Evolutionary conservation across 73 alveolate species (phyloP).

Genomic region (Symbiodinium pilosum): DNA sequence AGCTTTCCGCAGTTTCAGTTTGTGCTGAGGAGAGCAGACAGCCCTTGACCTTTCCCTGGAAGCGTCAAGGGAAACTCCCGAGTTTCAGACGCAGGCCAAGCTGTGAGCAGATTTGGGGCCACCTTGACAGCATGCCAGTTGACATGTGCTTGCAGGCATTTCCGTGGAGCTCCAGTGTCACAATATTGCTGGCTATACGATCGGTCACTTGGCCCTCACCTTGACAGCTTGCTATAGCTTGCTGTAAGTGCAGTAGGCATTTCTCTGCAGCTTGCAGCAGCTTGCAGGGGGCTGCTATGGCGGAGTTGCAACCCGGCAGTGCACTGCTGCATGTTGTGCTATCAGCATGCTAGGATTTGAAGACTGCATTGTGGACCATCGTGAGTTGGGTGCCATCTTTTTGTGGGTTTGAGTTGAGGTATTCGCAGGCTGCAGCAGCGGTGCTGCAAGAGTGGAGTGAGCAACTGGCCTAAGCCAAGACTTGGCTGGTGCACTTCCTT

Average conservation of each 20-base stretch:
- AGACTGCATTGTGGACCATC: too few relatives aligned
- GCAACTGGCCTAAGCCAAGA: background rate
- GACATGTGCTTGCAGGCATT: background rate
- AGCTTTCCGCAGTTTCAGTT: background rate
- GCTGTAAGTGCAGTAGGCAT: too few relatives aligned
- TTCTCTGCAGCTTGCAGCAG: too few relatives aligned
- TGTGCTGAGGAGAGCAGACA: conserved; percentile 3
- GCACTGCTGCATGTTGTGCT: background rate
- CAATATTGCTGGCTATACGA: background rate
- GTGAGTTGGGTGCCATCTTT: background rate
- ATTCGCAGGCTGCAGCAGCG: background rate
- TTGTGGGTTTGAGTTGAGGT: background rate
- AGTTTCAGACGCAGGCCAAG: background rate
- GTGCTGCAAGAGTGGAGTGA: background rate
- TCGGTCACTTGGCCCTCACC: background rate
- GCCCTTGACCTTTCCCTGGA: conserved; percentile 9
- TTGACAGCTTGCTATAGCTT: too few relatives aligned
- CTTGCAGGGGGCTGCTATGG: background rate
- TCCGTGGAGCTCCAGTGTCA: background rate
- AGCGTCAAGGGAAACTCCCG: background rate
- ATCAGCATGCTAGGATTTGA: too few relatives aligned
- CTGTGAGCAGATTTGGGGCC: too few relatives aligned
- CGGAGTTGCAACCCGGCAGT: background rate
- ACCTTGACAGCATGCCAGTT: too few relatives aligned
- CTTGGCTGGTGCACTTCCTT: too few relatives aligned